These are phyloP conservation scores for Danielia oregonensis DNA, from an alignment of 805 yeast species.

Conservation along the genomic window DNA sequence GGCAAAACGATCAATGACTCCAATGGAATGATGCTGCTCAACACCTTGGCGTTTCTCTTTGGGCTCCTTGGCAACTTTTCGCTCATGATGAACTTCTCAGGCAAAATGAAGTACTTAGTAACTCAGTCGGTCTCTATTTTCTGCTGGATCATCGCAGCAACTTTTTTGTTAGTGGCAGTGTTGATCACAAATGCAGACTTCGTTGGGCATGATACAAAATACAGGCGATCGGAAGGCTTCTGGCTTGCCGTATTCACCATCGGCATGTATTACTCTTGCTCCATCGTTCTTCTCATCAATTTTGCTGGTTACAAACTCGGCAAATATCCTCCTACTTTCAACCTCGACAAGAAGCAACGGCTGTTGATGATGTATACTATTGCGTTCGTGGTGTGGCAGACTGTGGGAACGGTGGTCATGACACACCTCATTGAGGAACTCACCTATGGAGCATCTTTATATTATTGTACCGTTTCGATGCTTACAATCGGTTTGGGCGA, in stretches of 20 bases:
- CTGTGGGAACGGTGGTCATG: slow-evolving; percentile 53
- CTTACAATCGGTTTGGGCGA: slow-evolving; percentile 84
- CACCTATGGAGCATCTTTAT: slow-evolving; percentile 61
- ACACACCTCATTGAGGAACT: slow-evolving; percentile 39
- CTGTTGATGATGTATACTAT: slow-evolving; percentile 70
- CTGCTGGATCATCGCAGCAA: slow-evolving; percentile 62
- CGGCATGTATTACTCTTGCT: slow-evolving; percentile 56
- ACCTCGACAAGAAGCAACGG: slow-evolving; percentile 63
- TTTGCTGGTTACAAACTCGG: slow-evolving; percentile 55
- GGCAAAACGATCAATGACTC: slow-evolving; percentile 26
- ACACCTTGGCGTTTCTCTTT: slow-evolving; percentile 56
- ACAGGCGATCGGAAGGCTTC: slow-evolving; percentile 56
- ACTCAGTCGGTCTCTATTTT: slow-evolving; percentile 60
- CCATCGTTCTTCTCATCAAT: slow-evolving; percentile 51
- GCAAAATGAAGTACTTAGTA: slow-evolving; percentile 50
- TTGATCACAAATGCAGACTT: slow-evolving; percentile 29
- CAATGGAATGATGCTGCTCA: slow-evolving; percentile 44
- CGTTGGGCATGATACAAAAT: slow-evolving; percentile 11
- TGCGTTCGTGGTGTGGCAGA: slow-evolving; percentile 63
- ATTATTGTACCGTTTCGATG: slow-evolving; percentile 68
- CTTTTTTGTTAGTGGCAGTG: slow-evolving; percentile 49
- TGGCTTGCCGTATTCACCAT: slow-evolving; percentile 76
- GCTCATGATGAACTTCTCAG: slow-evolving; percentile 67
- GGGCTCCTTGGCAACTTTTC: slow-evolving; percentile 69
- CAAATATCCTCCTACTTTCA: slow-evolving; percentile 69